These are phyloP conservation scores for Suzukiozyma palmioleophila DNA, from an alignment of 1,139 yeast species.

Conservation along the genomic window DNA sequence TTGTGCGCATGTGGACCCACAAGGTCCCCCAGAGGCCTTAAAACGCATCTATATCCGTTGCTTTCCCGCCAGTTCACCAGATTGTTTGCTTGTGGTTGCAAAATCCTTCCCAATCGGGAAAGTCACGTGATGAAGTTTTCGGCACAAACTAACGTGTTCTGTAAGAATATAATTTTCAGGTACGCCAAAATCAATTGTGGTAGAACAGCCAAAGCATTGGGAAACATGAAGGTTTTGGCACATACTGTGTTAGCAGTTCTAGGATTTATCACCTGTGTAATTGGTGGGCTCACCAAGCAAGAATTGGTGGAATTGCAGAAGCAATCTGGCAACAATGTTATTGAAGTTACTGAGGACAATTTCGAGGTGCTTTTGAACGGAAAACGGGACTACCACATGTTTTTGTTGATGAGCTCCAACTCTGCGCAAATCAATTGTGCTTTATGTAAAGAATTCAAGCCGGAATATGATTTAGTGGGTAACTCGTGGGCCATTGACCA, in stretches of 20 bases:
- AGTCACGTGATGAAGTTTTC: not conserved
- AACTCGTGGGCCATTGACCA: constrained; percentile 54
- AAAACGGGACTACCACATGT: constrained; percentile 65
- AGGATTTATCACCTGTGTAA: constrained; percentile 12
- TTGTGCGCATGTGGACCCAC: too few relatives aligned
- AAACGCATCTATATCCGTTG: too few relatives aligned
- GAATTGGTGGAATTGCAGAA: constrained; percentile 22
- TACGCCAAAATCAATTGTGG: not conserved
- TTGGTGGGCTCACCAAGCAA: constrained; percentile 26
- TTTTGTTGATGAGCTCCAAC: constrained; percentile 70
- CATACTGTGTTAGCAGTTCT: constrained; percentile 12
- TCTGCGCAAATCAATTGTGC: constrained; percentile 71
- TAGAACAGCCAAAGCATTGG: not conserved
- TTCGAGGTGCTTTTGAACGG: constrained; percentile 58
- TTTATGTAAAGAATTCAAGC: constrained; percentile 68
- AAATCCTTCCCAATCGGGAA: not conserved
- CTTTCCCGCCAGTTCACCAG: too few relatives aligned
- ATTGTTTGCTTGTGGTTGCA: too few relatives aligned
- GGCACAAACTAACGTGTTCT: constrained; percentile 1
- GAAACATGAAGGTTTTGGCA: constrained; percentile 23
- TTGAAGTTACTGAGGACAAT: constrained; percentile 54
- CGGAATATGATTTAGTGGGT: constrained; percentile 54
- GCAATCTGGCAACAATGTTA: constrained; percentile 17
- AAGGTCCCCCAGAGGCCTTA: too few relatives aligned
- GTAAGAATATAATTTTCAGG: not conserved